A percentile compares a stretch with the other conserved stretches of the same genome.
phyloP scores from a whole-genome alignment of 257 asterid genomes.

The Voacanga thouarsii region DNA sequence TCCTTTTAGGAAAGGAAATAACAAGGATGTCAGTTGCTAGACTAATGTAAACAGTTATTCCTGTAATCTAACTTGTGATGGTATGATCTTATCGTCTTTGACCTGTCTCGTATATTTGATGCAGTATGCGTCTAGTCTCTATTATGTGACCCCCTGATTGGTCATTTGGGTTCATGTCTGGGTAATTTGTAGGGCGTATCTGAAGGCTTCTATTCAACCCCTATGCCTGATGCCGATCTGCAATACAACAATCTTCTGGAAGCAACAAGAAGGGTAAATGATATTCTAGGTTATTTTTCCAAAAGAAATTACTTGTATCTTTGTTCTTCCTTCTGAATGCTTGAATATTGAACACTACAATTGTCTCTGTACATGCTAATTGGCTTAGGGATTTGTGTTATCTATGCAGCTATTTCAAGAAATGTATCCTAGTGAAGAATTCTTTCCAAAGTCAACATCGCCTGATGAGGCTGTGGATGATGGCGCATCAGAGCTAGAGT shows the following conservation, averaged over 20 bases:
- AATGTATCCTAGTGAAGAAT: constrained; percentile 60
- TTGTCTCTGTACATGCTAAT: constrained; percentile 1
- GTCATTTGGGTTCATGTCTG: background rate
- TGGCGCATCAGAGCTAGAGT: constrained; percentile 38
- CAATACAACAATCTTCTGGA: constrained; percentile 55
- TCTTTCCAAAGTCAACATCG: constrained; percentile 42
- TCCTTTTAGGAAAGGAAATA: background rate
- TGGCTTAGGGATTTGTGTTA: constrained; percentile 5
- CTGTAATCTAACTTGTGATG: background rate
- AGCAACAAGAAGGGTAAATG: constrained; percentile 53
- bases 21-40: background rate
- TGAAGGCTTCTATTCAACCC: constrained; percentile 42
- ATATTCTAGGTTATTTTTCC: background rate
- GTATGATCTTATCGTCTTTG: background rate
- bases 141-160: background rate
- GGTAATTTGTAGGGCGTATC: constrained; percentile 41
- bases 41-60: background rate
- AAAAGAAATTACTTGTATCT: background rate
- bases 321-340: background rate
- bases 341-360: background rate
- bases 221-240: constrained; percentile 72
- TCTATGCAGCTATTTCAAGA: constrained; percentile 47
- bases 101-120: background rate
- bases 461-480: constrained; percentile 38
- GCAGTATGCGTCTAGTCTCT: constrained; percentile 4